Conservation (phyloP, 2,329 filamentous ascomycete species). For the Nigrospora sphaerica region DNA sequence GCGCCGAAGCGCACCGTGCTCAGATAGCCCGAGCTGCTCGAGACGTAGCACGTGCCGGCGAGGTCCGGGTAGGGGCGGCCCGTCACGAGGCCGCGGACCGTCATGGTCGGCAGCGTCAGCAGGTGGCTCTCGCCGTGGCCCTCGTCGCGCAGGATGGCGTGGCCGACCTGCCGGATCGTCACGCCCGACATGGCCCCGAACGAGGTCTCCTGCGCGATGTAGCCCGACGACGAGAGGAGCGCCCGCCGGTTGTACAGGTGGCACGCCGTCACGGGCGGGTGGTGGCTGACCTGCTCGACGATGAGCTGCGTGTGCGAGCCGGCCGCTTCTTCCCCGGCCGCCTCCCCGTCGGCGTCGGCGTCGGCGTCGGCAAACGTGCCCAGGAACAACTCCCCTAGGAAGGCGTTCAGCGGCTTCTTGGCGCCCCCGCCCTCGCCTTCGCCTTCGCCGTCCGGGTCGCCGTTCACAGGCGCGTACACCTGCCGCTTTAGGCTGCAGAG, state of each 20-base stretch:
- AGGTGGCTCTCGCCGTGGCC: slow-evolving; percentile 5
- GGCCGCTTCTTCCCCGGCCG: not conserved
- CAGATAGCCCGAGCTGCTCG: slow-evolving; percentile 2
- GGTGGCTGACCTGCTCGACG: slow-evolving; percentile 20
- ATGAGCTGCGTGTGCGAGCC: slow-evolving; percentile 11
- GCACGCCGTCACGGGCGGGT: slow-evolving; percentile 20
- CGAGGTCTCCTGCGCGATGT: not conserved
- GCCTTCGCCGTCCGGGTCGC: slow-evolving; percentile 15
- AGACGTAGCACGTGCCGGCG: slow-evolving; percentile 1
- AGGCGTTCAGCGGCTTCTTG: slow-evolving; percentile 46
- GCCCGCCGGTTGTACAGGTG: slow-evolving; percentile 13
- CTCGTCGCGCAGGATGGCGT: slow-evolving; percentile 4
- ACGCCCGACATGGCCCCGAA: slow-evolving; percentile 1
- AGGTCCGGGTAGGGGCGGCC: slow-evolving; percentile 4
- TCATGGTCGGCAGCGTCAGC: slow-evolving; percentile 1
- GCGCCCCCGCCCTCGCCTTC: slow-evolving; percentile 30
- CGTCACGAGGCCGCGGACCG: slow-evolving; percentile 1
- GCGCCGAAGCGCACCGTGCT: slow-evolving; percentile 1
- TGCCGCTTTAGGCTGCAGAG: slow-evolving; percentile 35
- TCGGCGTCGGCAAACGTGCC: slow-evolving; percentile 19
- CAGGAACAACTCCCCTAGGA: slow-evolving; percentile 43
- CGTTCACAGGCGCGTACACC: slow-evolving; percentile 16
- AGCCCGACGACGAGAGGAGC: slow-evolving; percentile 6
- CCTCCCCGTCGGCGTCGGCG: not conserved
- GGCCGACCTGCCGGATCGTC: slow-evolving; percentile 1